A percentile compares a stretch with the other conserved stretches of the same genome.
These are phyloP conservation scores for Cercis canadensis DNA, from an alignment of 306 rosid genomes.

Conservation along the genomic window DNA sequence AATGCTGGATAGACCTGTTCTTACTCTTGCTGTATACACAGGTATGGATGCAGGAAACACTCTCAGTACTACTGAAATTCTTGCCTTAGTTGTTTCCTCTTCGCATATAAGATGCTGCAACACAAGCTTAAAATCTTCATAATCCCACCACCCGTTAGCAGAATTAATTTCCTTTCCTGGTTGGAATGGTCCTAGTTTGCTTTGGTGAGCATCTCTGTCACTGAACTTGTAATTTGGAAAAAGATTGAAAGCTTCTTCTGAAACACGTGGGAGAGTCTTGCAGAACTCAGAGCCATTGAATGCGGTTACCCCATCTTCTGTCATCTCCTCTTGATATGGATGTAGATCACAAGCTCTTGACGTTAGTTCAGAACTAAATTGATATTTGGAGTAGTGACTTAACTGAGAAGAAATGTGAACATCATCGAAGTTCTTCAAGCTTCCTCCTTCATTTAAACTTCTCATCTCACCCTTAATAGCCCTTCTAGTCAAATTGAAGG, in stretches of 20 bases:
- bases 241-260: constrained; percentile 1
- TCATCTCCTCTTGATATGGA: neutral
- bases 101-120: constrained; percentile 24
- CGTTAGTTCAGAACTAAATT: constrained; percentile 31
- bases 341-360: constrained; percentile 16
- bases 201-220: neutral
- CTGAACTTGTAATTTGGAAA: neutral
- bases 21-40: neutral
- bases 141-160: neutral
- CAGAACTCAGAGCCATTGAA: constrained; percentile 32
- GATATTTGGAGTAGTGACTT: constrained; percentile 3
- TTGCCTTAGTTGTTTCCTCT: neutral
- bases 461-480: constrained; percentile 31
- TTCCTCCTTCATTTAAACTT: constrained; percentile 20
- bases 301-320: neutral
- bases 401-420: constrained; percentile 32
- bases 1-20: constrained; percentile 21
- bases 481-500: constrained; percentile 31
- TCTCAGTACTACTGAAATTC: constrained; percentile 27
- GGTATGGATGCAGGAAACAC: constrained; percentile 15
- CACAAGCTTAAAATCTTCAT: constrained; percentile 20
- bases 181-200: constrained; percentile 14
- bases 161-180: neutral
- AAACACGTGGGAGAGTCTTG: neutral
- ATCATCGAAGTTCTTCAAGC: constrained; percentile 17